Evolutionary conservation across 768 basidiomycete genomes (phyloP).

Genomic region (Pulveroboletus frians): DNA sequence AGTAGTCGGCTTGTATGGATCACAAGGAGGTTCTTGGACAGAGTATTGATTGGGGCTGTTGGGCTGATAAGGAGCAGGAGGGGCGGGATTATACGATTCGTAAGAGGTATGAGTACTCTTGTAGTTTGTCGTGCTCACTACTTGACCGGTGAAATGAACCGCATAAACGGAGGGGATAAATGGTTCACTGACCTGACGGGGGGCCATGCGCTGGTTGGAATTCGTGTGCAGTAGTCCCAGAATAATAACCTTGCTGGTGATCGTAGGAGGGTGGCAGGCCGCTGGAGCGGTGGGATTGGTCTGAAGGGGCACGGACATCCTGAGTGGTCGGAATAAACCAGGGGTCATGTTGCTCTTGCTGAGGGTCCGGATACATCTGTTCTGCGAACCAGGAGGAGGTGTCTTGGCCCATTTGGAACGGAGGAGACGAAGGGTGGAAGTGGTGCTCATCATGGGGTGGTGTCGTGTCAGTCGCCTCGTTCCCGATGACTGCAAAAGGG

Average conservation of each 20-base stretch:
- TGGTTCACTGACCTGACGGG: constrained; percentile 22
- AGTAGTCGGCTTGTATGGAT: constrained; percentile 34
- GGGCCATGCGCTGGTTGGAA: constrained; percentile 14
- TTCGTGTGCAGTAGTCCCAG: constrained; percentile 26
- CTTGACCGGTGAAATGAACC: constrained; percentile 5
- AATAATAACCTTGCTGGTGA: constrained; percentile 31
- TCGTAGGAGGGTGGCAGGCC: constrained; percentile 16
- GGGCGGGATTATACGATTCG: constrained; percentile 23
- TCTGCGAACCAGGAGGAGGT: constrained; percentile 38
- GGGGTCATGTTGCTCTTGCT: constrained; percentile 22
- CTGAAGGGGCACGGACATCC: constrained; percentile 10
- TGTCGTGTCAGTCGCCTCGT: constrained; percentile 30
- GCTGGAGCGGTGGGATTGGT: constrained; percentile 12
- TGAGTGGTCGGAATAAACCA: constrained; percentile 25
- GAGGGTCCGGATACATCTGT: constrained; percentile 25
- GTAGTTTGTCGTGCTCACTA: constrained; percentile 12
- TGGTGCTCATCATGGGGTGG: constrained; percentile 23
- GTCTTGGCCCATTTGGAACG: constrained; percentile 31
- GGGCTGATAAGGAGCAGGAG: constrained; percentile 15
- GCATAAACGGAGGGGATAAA: neutral
- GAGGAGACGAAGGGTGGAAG: constrained; percentile 19
- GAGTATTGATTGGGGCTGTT: constrained; percentile 12
- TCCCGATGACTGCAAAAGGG: constrained; percentile 59
- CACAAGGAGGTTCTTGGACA: constrained; percentile 23
- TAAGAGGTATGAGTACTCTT: constrained; percentile 15